phyloP scores from a whole-genome alignment of 2,329 filamentous ascomycete genomes.

The Xylaria arbuscula region DNA sequence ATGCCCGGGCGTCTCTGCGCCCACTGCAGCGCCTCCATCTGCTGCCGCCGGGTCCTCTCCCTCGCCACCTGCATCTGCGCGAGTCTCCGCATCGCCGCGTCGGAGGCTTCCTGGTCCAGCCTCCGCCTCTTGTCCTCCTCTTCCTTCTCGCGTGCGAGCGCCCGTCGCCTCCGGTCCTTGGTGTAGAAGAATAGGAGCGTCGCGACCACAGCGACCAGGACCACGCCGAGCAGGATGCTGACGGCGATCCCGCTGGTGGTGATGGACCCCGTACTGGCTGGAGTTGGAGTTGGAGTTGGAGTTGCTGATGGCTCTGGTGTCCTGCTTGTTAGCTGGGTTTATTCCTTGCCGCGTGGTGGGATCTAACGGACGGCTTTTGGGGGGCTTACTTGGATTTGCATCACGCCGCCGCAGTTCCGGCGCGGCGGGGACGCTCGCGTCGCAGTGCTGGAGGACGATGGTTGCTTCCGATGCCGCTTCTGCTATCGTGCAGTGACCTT shows the following conservation, averaged over 20 bases:
- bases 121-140: conserved; percentile 62
- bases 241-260: conserved; percentile 60
- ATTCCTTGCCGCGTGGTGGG: no score
- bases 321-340: neutral
- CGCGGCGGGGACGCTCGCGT: conserved; percentile 32
- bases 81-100: neutral
- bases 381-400: conserved; percentile 40
- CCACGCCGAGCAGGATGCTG: conserved; percentile 59
- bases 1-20: conserved; percentile 5
- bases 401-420: conserved; percentile 45
- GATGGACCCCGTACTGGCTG: conserved; percentile 24
- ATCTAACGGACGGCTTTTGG: neutral
- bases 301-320: neutral
- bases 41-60: conserved; percentile 20
- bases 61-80: conserved; percentile 7
- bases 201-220: conserved; percentile 53
- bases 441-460: conserved; percentile 51
- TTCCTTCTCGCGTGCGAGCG: conserved; percentile 56
- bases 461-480: conserved; percentile 52
- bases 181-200: conserved; percentile 64
- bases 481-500: conserved; percentile 52
- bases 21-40: conserved; percentile 16
- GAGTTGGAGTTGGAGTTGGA: conserved; percentile 30
- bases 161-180: conserved; percentile 60
- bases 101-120: conserved; percentile 14